phyloP scores from a whole-genome alignment of 306 rosid genomes.

The Vigna nakashimae region DNA sequence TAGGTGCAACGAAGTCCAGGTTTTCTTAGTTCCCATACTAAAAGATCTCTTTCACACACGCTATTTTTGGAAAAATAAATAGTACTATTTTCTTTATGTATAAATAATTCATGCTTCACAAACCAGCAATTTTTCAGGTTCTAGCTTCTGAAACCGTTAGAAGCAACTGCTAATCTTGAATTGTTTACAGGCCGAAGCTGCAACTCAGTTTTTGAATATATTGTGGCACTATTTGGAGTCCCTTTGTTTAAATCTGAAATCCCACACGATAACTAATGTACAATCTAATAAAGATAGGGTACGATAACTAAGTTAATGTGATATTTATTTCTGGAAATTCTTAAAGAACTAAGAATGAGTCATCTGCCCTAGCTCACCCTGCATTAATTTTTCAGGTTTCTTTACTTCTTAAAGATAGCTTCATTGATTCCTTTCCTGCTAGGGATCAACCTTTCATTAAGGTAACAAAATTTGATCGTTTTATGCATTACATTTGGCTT shows the following conservation, averaged over 20 bases:
- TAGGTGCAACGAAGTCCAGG: constrained; percentile 93
- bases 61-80: neutral
- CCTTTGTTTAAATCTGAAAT: constrained; percentile 78
- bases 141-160: constrained; percentile 29
- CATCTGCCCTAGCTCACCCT: constrained; percentile 35
- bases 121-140: constrained; percentile 28
- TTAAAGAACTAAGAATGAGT: constrained; percentile 29
- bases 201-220: constrained; percentile 68
- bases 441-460: constrained; percentile 87
- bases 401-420: constrained; percentile 94
- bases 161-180: constrained; percentile 39
- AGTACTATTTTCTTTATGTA: neutral
- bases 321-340: constrained; percentile 29
- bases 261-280: constrained; percentile 86
- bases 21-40: constrained; percentile 48
- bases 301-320: constrained; percentile 40
- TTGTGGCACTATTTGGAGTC: constrained; percentile 79
- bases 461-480: constrained; percentile 56
- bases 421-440: constrained; percentile 81
- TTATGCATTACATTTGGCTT: neutral
- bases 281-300: constrained; percentile 90
- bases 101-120: constrained; percentile 29
- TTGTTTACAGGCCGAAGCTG: constrained; percentile 72
- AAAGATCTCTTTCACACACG: constrained; percentile 35
- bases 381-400: constrained; percentile 75